Evolutionary conservation across 805 yeast genomes (phyloP).

Genomic region (Torulaspora microellipsoides): DNA sequence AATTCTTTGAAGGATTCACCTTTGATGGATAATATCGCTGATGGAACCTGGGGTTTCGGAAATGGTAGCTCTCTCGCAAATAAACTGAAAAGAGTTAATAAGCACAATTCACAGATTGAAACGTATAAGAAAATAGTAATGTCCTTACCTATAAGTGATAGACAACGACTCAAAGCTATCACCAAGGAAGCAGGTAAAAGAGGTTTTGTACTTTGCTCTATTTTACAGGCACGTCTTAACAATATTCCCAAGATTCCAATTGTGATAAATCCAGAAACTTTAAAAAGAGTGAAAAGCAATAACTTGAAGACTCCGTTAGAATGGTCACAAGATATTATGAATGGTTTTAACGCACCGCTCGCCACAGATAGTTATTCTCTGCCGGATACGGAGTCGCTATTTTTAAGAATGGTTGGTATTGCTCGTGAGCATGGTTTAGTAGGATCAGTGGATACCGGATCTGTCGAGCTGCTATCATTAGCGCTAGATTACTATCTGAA

Average conservation of each 20-base stretch:
- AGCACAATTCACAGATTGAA: constrained; percentile 66
- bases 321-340: constrained; percentile 91
- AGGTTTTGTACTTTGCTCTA: constrained; percentile 64
- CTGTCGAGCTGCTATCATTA: constrained; percentile 68
- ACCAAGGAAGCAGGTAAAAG: constrained; percentile 78
- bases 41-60: constrained; percentile 50
- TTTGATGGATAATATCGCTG: constrained; percentile 58
- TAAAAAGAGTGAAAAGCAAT: constrained; percentile 30
- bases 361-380: constrained; percentile 73
- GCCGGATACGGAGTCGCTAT: constrained; percentile 71
- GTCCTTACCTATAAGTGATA: constrained; percentile 78
- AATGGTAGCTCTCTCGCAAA: constrained; percentile 44
- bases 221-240: constrained; percentile 61
- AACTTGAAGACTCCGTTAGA: constrained; percentile 47
- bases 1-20: constrained; percentile 80
- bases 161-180: constrained; percentile 78
- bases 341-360: constrained; percentile 77
- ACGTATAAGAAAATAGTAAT: constrained; percentile 79
- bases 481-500: constrained; percentile 82
- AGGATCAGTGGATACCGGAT: constrained; percentile 72
- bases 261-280: constrained; percentile 36
- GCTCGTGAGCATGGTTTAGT: constrained; percentile 87
- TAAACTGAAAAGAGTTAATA: constrained; percentile 38
- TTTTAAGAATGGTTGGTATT: constrained; percentile 68
- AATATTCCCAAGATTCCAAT: constrained; percentile 76